Percentiles rank a stretch among this genome's conserved stretches.
phyloP scores from a whole-genome alignment of 179 eudicot genomes.

The Spinacia oleracea region DNA sequence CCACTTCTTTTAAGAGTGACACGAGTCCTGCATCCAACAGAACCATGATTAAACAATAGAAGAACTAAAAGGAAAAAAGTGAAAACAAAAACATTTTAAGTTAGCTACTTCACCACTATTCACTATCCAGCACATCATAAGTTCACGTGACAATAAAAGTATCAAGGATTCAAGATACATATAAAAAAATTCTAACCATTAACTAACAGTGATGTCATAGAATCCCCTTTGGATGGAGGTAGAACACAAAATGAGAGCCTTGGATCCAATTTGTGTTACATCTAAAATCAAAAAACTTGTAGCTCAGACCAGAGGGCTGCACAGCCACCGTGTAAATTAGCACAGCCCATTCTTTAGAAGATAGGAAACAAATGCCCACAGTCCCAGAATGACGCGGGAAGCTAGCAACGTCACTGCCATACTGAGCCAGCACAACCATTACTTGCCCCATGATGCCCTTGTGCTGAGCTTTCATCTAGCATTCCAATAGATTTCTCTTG shows the following conservation, averaged over 20 bases:
- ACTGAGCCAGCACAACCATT: neutral
- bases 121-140: neutral
- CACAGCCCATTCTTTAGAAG: neutral
- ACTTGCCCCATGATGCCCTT: neutral
- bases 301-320: neutral
- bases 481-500: neutral
- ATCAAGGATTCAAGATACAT: slow-evolving; percentile 9
- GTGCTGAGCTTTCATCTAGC: neutral
- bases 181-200: neutral
- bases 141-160: neutral
- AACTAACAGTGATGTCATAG: neutral
- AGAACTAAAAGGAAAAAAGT: neutral
- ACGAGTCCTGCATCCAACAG: slow-evolving; percentile 59
- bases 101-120: neutral
- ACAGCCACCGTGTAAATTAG: neutral
- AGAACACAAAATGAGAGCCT: neutral
- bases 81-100: neutral
- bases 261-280: neutral
- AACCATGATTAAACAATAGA: neutral
- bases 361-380: neutral
- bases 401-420: neutral
- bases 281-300: neutral
- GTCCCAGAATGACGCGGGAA: neutral
- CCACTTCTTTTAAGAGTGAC: slow-evolving; percentile 77
- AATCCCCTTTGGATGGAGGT: neutral